Conservation (phyloP, 768 basidiomycete species). For the Tulasnella sp. region DNA sequence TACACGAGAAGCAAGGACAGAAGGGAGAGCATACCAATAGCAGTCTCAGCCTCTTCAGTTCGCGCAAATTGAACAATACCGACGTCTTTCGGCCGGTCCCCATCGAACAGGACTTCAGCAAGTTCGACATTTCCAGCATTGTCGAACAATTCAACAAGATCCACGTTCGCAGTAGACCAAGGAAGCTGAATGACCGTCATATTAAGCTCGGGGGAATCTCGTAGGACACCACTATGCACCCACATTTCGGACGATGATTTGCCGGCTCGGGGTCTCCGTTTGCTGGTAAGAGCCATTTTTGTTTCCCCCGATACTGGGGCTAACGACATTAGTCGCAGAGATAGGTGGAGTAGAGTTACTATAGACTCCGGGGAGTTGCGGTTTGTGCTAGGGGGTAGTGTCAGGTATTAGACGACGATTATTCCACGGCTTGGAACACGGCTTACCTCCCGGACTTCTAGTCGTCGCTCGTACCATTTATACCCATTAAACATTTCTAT, state of each 20-base stretch:
- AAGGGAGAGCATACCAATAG: constrained; percentile 54
- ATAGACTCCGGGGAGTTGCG: no score
- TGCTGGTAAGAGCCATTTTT: constrained; percentile 40
- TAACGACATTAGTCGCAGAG: no score
- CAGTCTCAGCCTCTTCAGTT: constrained; percentile 83
- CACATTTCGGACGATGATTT: constrained; percentile 98
- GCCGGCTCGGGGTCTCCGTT: constrained; percentile 78
- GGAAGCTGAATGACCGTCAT: constrained; percentile 54
- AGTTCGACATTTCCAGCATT: constrained; percentile 92
- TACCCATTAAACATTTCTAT: constrained; percentile 94
- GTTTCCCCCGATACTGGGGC: no score
- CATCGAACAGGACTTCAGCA: constrained; percentile 91
- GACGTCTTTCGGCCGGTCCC: constrained; percentile 84
- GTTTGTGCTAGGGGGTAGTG: no score
- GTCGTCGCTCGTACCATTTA: constrained; percentile 90
- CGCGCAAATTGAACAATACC: constrained; percentile 94
- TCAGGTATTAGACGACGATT: neutral
- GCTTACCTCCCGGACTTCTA: constrained; percentile 90
- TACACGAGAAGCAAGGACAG: neutral
- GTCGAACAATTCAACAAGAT: constrained; percentile 97
- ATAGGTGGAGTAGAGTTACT: no score
- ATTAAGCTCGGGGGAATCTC: neutral
- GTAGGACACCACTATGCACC: constrained; percentile 33
- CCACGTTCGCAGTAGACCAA: constrained; percentile 98
- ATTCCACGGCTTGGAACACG: neutral